Conservation (phyloP, 2,329 filamentous ascomycete genomes). For the Monosporascus cannonballus region DNA sequence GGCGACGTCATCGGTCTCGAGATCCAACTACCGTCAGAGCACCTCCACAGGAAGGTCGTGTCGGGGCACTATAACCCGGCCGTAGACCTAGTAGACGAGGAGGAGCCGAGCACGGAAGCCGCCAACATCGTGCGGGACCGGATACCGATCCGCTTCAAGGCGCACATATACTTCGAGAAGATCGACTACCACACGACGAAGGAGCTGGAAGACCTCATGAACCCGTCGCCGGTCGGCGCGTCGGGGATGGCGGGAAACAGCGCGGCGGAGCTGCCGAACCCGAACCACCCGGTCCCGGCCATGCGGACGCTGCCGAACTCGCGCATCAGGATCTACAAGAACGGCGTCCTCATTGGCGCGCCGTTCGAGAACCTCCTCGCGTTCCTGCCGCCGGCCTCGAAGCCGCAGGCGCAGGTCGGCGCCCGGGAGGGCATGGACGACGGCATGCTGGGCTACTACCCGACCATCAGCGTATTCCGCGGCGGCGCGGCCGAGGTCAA, state of each 20-base stretch:
- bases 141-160: constrained; percentile 89
- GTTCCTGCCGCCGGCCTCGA: constrained; percentile 86
- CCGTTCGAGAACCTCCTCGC: constrained; percentile 83
- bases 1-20: constrained; percentile 93
- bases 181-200: constrained; percentile 85
- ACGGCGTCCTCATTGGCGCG: constrained; percentile 78
- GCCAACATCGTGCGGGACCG: constrained; percentile 89
- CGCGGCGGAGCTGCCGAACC: constrained; percentile 54
- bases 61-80: constrained; percentile 82
- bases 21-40: constrained; percentile 76
- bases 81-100: constrained; percentile 61
- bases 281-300: constrained; percentile 66
- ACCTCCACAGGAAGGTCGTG: constrained; percentile 82
- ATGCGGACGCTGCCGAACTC: constrained; percentile 82
- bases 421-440: constrained; percentile 87
- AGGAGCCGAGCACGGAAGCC: constrained; percentile 48
- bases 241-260: constrained; percentile 28
- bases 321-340: constrained; percentile 86
- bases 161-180: constrained; percentile 89
- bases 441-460: constrained; percentile 92
- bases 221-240: constrained; percentile 50
- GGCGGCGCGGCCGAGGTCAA: constrained; percentile 90
- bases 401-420: constrained; percentile 63
- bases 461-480: constrained; percentile 84
- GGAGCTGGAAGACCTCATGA: constrained; percentile 79